These are phyloP conservation scores for Cladosporium austrohemisphaericum DNA, from an alignment of 2,329 filamentous ascomycete genomes.

Conservation along the genomic window DNA sequence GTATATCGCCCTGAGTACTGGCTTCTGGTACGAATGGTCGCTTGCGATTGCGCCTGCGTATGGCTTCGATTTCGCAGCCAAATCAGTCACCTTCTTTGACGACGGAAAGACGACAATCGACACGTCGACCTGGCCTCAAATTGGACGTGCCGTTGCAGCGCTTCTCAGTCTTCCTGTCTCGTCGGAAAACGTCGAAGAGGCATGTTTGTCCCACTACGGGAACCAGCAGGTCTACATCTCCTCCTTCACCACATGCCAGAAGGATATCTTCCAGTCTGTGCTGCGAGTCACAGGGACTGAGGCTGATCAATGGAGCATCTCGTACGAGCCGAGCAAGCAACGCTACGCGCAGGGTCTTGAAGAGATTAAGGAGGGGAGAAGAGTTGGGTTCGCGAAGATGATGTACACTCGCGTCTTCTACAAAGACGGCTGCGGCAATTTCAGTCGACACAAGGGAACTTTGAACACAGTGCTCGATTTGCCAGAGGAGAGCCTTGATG, in stretches of 20 bases:
- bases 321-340: conserved; percentile 43
- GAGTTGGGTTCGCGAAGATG: conserved; percentile 44
- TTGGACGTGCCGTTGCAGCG: conserved; percentile 51
- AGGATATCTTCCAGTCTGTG: conserved; percentile 61
- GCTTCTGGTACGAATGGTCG: conserved; percentile 38
- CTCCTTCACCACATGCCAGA: conserved; percentile 58
- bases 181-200: conserved; percentile 38
- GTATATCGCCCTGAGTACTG: conserved; percentile 27
- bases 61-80: conserved; percentile 37
- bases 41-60: conserved; percentile 30
- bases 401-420: conserved; percentile 57
- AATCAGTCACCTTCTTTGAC: conserved; percentile 41
- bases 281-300: conserved; percentile 55
- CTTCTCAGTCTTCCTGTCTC: conserved; percentile 32
- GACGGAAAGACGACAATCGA: conserved; percentile 56
- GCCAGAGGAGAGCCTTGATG: too few species aligned
- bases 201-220: conserved; percentile 42
- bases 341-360: conserved; percentile 49
- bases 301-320: conserved; percentile 59
- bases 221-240: conserved; percentile 52
- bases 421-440: conserved; percentile 29
- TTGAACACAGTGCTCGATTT: conserved; percentile 55
- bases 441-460: conserved; percentile 37
- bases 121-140: conserved; percentile 57
- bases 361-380: conserved; percentile 42